phyloP scores from a whole-genome alignment of 1,284 basidiomycete species.

The Microbotryum silenes-acaulis region DNA sequence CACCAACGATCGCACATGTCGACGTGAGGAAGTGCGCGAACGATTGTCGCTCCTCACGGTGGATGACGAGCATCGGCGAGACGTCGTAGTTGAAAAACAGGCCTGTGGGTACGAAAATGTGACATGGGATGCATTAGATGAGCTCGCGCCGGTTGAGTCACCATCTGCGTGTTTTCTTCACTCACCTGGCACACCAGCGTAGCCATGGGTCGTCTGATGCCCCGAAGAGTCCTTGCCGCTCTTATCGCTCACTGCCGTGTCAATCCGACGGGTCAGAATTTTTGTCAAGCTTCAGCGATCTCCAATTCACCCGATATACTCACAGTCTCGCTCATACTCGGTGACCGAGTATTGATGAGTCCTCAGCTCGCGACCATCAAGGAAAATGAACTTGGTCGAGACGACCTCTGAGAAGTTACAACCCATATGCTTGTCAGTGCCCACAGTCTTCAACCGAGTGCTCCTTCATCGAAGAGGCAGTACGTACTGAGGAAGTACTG shows the following conservation, averaged over 20 bases:
- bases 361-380: constrained; percentile 54
- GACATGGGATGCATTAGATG: constrained; percentile 50
- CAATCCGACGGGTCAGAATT: background rate
- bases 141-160: constrained; percentile 33
- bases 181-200: constrained; percentile 51
- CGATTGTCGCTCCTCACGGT: constrained; percentile 81
- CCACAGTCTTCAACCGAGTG: background rate
- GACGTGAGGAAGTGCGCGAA: constrained; percentile 97
- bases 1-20: constrained; percentile 96
- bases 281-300: background rate
- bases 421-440: background rate
- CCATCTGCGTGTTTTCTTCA: constrained; percentile 16
- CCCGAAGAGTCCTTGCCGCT: constrained; percentile 31
- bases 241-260: constrained; percentile 26
- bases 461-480: constrained; percentile 5
- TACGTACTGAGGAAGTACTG: constrained; percentile 31
- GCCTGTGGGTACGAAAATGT: constrained; percentile 50
- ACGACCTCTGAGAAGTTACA: constrained; percentile 52
- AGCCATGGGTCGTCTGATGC: constrained; percentile 64
- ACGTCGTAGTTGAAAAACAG: constrained; percentile 40
- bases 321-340: constrained; percentile 85
- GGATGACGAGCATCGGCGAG: constrained; percentile 87
- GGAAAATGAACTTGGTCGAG: constrained; percentile 75
- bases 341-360: constrained; percentile 76
- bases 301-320: background rate